Evolutionary conservation across 106 monocot species (phyloP).

Genomic region (Apostasia shenzhenica): DNA sequence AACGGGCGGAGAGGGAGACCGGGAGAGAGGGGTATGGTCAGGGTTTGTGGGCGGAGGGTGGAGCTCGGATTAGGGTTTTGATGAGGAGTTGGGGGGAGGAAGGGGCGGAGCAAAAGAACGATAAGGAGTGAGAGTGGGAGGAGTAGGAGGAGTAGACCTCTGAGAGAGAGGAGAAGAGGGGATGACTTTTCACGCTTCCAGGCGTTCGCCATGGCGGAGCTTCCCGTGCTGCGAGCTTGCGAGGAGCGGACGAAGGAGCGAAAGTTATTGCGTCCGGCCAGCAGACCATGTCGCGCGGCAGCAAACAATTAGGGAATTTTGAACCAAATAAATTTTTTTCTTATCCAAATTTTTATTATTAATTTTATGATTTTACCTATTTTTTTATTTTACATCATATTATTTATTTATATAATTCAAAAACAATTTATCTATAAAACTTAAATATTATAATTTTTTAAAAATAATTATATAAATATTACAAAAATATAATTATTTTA

Average conservation of each 20-base stretch:
- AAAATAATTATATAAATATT: too few species aligned
- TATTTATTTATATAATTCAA: too few species aligned
- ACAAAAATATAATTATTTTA: too few species aligned
- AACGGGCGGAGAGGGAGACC: constrained; percentile 37
- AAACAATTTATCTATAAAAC: too few species aligned
- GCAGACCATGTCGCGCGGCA: too few species aligned
- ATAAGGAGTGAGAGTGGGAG: constrained; percentile 17
- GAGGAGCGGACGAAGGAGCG: not conserved
- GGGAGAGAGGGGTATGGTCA: constrained; percentile 6
- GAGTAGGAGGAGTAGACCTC: constrained; percentile 29
- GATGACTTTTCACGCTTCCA: constrained; percentile 50
- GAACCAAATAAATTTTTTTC: too few species aligned
- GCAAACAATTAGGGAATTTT: too few species aligned
- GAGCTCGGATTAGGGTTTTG: not conserved
- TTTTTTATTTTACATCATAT: too few species aligned
- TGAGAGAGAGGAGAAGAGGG: constrained; percentile 19
- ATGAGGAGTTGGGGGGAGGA: constrained; percentile 10
- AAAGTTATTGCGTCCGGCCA: too few species aligned
- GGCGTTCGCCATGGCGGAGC: constrained; percentile 53
- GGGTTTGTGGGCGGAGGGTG: constrained; percentile 5
- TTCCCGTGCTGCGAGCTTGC: not conserved
- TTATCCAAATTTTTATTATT: too few species aligned
- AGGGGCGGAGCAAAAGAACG: constrained; percentile 8
- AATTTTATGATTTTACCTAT: too few species aligned
- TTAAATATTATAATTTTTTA: too few species aligned